phyloP scores from a whole-genome alignment of 2,329 filamentous ascomycete species.

The Diaporthe ilicicola region DNA sequence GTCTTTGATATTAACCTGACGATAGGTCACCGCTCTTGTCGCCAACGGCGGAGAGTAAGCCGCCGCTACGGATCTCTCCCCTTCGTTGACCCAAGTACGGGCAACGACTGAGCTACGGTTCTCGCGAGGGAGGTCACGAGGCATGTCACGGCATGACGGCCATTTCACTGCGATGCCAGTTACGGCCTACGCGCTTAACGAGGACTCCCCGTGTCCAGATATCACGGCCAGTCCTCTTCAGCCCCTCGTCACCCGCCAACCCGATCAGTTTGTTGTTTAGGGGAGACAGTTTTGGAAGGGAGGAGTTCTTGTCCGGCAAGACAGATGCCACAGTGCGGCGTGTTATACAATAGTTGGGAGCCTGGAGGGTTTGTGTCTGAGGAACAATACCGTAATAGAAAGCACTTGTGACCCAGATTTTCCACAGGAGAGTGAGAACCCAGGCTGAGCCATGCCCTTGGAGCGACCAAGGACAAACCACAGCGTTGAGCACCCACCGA shows the following conservation, averaged over 20 bases:
- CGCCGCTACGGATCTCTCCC: background rate
- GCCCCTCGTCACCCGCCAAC: background rate
- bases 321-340: too few species aligned
- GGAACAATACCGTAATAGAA: conserved; percentile 1
- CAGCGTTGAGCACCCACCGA: background rate
- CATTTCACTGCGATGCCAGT: background rate
- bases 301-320: background rate
- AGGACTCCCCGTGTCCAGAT: background rate
- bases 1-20: conserved; percentile 19
- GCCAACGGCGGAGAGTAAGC: conserved; percentile 12
- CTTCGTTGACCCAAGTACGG: background rate
- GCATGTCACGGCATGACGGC: background rate
- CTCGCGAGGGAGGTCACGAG: background rate
- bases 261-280: background rate
- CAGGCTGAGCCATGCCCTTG: background rate
- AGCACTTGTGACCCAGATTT: background rate
- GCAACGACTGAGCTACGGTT: background rate
- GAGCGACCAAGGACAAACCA: background rate
- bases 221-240: background rate
- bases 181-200: background rate
- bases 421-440: background rate
- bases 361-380: background rate
- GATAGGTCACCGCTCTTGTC: conserved; percentile 27
- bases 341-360: background rate
- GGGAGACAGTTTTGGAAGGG: background rate